These are phyloP conservation scores for Metarhizium robertsii DNA, from an alignment of 2,329 filamentous ascomycete species.

Conservation along the genomic window DNA sequence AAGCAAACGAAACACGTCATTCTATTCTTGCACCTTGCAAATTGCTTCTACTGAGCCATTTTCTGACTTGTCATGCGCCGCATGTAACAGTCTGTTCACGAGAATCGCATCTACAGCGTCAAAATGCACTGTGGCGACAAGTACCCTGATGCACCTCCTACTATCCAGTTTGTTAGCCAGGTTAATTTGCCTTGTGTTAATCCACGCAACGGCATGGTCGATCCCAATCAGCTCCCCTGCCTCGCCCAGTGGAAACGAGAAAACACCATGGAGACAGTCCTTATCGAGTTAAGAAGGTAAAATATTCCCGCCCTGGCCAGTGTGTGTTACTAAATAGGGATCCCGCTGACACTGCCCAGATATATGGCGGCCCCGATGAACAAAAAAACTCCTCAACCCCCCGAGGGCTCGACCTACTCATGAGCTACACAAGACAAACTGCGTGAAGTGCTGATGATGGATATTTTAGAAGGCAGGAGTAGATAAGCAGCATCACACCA, in stretches of 20 bases:
- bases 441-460: neutral
- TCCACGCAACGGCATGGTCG: conserved; percentile 69
- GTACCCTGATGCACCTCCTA: conserved; percentile 84
- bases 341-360: conserved; percentile 32
- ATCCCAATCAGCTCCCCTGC: conserved; percentile 74
- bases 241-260: conserved; percentile 85
- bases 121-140: conserved; percentile 89
- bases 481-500: neutral
- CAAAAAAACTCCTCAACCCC: conserved; percentile 92
- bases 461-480: neutral
- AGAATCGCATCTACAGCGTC: conserved; percentile 98
- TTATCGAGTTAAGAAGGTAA: conserved; percentile 76
- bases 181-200: conserved; percentile 97
- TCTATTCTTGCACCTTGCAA: too few species aligned
- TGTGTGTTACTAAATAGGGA: neutral
- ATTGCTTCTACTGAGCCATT: too few species aligned
- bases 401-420: conserved; percentile 60
- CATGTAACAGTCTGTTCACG: conserved; percentile 67
- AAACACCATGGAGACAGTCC: conserved; percentile 88
- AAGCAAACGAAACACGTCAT: too few species aligned
- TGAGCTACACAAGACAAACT: conserved; percentile 9
- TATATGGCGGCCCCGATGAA: conserved; percentile 88
- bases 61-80: too few species aligned
- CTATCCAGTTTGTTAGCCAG: conserved; percentile 85
- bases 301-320: neutral